Evolutionary conservation across 2,329 filamentous ascomycete genomes (phyloP), one percentile per base, ranked within the genome.

Genomic region (Apiospora sp.): DNA sequence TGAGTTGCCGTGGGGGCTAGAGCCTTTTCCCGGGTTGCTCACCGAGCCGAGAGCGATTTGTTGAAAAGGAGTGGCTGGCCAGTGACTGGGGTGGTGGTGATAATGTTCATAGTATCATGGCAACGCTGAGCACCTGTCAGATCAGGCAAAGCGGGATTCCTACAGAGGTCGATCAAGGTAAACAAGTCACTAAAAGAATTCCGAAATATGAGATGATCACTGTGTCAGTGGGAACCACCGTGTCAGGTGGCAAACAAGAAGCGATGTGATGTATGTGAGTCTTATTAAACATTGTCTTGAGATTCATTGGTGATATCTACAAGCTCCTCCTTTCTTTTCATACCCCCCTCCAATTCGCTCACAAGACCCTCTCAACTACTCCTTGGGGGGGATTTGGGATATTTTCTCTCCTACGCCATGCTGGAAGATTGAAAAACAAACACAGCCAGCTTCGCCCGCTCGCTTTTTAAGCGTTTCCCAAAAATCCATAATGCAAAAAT

Each of bases 241-340:
- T 30, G 5, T 12, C n/a, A 19, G 44, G 19, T 24, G 3, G 24
- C 43, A n/a, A 30, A 14, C 34, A 48, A 27, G 22, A 54, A n/a
- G 27, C 16, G n/a, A 37, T 34, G 30, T 61, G 54, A 37, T 61
- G 30, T 61, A 37, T 61, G 30, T 61, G 54, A 61, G 54, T 61
- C 19, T 61, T 61, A 73, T 73, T 73, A 73, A 69, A 73, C 69
- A 71, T 73, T 71, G 46, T 67, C 46, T 54, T 48, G 37, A 73
- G 44, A 73, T 73, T 49, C 46, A 16, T 37, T 61, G 30, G 7
- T 73, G 72, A 71, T 73, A 73, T 73, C 67, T 73, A 73, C 46
- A 69, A 64, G 46, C 34, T 43, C 37, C 68, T 68, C 16, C 49
- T 43, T 68, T 30, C 41, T 58, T 34, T 24, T 41, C 30, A 69